Percentiles rank a stretch among this genome's conserved stretches.
These are phyloP conservation scores for Lipomyces orientalis DNA, from an alignment of 805 yeast species.

Conservation along the genomic window DNA sequence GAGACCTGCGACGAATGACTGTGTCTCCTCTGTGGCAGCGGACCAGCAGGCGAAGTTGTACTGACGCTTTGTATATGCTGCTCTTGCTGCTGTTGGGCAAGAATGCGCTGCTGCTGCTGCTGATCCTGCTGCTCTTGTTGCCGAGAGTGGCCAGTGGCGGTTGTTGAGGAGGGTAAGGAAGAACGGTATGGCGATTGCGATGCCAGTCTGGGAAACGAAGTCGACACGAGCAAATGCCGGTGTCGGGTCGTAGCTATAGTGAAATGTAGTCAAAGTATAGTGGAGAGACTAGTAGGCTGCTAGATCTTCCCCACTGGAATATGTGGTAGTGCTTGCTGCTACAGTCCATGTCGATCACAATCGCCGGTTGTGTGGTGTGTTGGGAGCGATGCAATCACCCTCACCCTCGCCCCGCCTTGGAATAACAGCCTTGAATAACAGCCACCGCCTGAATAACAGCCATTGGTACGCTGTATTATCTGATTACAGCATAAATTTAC, in stretches of 20 bases:
- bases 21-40: neutral
- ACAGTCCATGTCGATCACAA: no score
- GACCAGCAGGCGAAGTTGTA: neutral
- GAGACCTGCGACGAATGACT: conserved; percentile 13
- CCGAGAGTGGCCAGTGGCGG: neutral
- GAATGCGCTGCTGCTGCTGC: conserved; percentile 4
- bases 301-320: neutral
- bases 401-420: no score
- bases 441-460: no score
- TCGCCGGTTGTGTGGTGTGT: no score
- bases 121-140: no score
- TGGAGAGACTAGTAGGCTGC: neutral
- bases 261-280: neutral
- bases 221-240: neutral
- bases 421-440: no score
- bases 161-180: neutral
- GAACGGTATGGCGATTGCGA: conserved; percentile 6
- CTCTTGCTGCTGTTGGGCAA: conserved; percentile 2
- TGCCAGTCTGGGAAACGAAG: neutral
- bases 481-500: neutral
- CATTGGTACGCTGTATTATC: no score
- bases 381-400: no score
- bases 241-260: neutral
- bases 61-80: neutral
- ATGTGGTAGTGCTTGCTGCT: no score